Base-by-base conservation (phyloP, 75 land plant species). In the Ceratopteris richardii region DNA sequence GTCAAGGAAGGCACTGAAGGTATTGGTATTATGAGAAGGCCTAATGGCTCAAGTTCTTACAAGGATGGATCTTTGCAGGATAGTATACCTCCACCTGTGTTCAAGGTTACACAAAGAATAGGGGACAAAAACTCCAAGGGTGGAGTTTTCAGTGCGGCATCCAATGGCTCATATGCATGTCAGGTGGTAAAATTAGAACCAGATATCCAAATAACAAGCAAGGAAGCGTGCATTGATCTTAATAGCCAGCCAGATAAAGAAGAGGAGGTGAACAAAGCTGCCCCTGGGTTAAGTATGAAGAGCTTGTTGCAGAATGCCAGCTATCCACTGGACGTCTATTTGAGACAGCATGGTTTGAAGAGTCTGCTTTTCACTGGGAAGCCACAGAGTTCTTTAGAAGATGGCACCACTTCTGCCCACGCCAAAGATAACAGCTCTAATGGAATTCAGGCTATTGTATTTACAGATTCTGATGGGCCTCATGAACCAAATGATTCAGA, bases 241-340 rank as follows among this genome's bases (percentile, higher is more conserved):
- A 92, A 92, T 61, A 85, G 74, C 26, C 94, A 88, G 54, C 97
- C 97, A 22, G 95, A 88, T 52, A 70, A 84, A 51, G 96, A 87
- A 18, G 97, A 91, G 54, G 90, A 83, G 12, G 31, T 55, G 5
- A 65, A 66, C 16, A 72, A 65, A 19, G 53, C 33, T 37, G 58
- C 70, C 13, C 68, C 65, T 13, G 53, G 44, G 46, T 60, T 74
- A 13, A 87, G 85, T 62, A 79, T 84, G 85, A 72, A 71, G 67
- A 76, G 66, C 37, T 79, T 90, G 36, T 67, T 81, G 29, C 60
- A 81, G 56, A 81, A 61, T 33, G 88, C 93, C 18, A 74, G 64
- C 51, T 47, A 57, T 23, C 88, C 88, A 2, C 53, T 87, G 48
- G 88, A 84, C 24, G 60, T 48, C 10, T 84, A 72, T 60, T 44